Conservation (phyloP, 164 flowering plant genomes). For the Brasenia schreberi region DNA sequence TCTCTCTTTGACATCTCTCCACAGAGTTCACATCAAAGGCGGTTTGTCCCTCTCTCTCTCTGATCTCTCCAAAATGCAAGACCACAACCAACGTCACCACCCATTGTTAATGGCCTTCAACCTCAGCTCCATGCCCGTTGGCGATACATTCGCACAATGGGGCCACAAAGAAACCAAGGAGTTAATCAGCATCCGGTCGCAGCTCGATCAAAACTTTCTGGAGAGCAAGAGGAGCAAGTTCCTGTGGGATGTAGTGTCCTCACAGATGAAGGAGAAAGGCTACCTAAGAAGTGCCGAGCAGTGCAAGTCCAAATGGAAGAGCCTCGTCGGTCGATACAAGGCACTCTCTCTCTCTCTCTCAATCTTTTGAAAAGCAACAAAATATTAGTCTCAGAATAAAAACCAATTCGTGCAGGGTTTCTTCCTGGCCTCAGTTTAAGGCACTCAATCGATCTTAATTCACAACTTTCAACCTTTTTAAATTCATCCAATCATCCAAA, state of each 20-base stretch:
- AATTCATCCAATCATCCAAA: no score
- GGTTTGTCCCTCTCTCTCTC: no score
- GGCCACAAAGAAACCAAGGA: conserved; percentile 70
- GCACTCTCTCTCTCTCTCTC: conserved; percentile 11
- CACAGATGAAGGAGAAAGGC: conserved; percentile 70
- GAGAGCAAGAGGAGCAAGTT: conserved; percentile 80
- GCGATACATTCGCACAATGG: conserved; percentile 86
- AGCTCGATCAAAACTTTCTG: conserved; percentile 77
- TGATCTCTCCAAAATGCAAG: conserved; percentile 1
- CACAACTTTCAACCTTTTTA: no score
- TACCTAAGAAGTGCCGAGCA: conserved; percentile 73
- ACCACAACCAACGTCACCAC: conserved; percentile 11
- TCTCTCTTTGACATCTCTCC: no score
- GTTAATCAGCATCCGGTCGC: conserved; percentile 54
- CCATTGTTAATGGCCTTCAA: conserved; percentile 14
- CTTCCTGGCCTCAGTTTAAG: no score
- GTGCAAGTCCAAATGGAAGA: conserved; percentile 99
- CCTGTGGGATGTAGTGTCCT: conserved; percentile 70
- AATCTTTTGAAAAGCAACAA: not conserved
- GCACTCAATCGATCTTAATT: no score
- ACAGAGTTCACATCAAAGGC: no score
- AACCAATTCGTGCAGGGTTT: no score
- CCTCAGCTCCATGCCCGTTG: conserved; percentile 10
- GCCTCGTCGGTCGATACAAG: conserved; percentile 80
- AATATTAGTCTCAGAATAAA: no score